A percentile compares a stretch with the other conserved stretches of the same genome.
Conservation (phyloP, 2,329 filamentous ascomycete genomes). For the Ophiostoma australiae region DNA sequence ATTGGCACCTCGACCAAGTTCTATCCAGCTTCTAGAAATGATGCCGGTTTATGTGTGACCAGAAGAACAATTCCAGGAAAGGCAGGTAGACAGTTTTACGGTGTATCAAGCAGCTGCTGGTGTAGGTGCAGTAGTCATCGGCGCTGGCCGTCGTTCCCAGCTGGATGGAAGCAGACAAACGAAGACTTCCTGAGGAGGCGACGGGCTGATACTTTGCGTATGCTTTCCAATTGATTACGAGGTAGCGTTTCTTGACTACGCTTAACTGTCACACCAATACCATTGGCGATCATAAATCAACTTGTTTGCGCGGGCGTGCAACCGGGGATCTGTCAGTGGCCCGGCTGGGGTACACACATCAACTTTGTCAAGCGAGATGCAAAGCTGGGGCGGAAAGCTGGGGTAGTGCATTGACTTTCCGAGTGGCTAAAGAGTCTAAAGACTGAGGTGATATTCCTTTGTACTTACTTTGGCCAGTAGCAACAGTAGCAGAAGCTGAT, state of each 20-base stretch:
- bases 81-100: background rate
- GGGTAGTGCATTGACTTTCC: slow-evolving; percentile 11
- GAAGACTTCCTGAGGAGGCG: background rate
- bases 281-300: background rate
- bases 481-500: background rate
- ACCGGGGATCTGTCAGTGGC: background rate
- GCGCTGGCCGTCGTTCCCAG: background rate
- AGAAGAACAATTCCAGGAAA: background rate
- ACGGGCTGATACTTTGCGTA: background rate
- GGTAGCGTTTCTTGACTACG: background rate
- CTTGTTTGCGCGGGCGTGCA: background rate
- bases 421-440: background rate
- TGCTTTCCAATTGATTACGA: background rate
- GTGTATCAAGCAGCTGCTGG: no score
- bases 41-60: background rate
- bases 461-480: background rate
- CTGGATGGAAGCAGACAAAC: background rate
- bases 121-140: no score
- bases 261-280: background rate
- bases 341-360: background rate
- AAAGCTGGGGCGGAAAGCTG: slow-evolving; percentile 10
- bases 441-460: background rate
- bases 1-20: background rate
- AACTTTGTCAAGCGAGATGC: background rate
- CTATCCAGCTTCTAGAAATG: background rate